Evolutionary conservation across 2,329 filamentous ascomycete genomes (phyloP).

Genomic region (Cordyceps cicadae): DNA sequence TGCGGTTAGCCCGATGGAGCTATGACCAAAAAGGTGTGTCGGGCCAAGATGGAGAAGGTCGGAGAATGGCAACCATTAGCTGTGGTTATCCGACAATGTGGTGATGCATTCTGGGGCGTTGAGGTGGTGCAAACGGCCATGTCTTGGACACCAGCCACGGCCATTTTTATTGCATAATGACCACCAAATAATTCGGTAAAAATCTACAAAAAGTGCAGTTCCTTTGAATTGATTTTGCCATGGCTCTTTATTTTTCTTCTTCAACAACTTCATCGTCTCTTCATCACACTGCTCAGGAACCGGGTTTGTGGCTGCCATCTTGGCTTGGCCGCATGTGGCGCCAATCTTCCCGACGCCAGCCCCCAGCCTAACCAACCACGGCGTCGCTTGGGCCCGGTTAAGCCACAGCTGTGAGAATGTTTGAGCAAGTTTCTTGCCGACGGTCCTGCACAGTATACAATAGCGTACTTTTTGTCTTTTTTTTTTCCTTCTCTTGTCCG

Average conservation of each 20-base stretch:
- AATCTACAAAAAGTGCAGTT: no score
- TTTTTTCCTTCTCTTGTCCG: background rate
- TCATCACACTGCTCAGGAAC: background rate
- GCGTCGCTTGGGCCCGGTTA: background rate
- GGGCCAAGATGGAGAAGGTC: background rate
- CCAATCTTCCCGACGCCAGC: background rate
- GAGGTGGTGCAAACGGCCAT: background rate
- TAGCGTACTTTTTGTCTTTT: background rate
- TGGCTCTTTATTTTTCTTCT: background rate
- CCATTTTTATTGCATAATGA: background rate
- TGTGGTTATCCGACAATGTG: background rate
- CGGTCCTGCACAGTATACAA: slow-evolving; percentile 7
- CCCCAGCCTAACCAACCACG: background rate
- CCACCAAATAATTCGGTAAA: no score
- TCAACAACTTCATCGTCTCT: background rate
- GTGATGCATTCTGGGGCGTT: background rate
- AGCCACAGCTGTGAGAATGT: slow-evolving; percentile 23
- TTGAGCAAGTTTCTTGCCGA: slow-evolving; percentile 26
- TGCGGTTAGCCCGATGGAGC: background rate
- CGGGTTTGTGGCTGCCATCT: background rate
- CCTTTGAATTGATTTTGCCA: background rate
- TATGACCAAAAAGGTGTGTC: background rate
- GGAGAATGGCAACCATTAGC: background rate
- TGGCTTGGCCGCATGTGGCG: background rate
- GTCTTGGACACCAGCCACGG: background rate